Evolutionary conservation across 169 alveolate genomes (phyloP).

Genomic region (Besnoitia besnoiti): DNA sequence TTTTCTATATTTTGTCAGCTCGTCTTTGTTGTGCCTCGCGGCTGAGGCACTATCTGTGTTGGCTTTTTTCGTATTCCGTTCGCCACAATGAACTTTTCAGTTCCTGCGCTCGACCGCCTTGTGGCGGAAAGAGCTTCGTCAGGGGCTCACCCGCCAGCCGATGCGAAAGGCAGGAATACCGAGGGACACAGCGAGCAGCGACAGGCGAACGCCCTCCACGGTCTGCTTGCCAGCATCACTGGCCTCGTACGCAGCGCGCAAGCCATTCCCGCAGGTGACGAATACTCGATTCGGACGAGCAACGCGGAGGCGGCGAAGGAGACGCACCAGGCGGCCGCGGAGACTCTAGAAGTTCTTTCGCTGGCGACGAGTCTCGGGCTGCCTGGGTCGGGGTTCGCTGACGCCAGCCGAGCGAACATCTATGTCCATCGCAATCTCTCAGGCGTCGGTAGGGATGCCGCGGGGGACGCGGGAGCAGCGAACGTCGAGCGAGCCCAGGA

Average conservation of each 20-base stretch:
- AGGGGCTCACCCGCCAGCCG: not conserved
- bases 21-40: too few species aligned
- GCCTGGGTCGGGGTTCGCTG: not conserved
- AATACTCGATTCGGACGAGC: slow-evolving; percentile 46
- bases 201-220: slow-evolving; percentile 31
- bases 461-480: not conserved
- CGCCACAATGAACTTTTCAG: slow-evolving; percentile 7
- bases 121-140: not conserved
- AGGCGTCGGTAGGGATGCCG: not conserved
- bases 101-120: not conserved
- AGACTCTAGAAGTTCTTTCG: slow-evolving; percentile 38
- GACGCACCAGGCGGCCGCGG: slow-evolving; percentile 59
- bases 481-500: not conserved
- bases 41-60: too few species aligned
- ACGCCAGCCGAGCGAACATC: not conserved
- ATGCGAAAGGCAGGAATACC: not conserved
- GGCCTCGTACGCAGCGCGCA: slow-evolving; percentile 50
- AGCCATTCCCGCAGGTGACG: slow-evolving; percentile 52
- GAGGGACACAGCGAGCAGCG: not conserved
- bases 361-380: slow-evolving; percentile 1
- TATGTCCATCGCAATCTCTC: slow-evolving; percentile 35
- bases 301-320: slow-evolving; percentile 27
- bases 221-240: slow-evolving; percentile 27
- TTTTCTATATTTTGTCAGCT: too few species aligned
- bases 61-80: not conserved